These are phyloP conservation scores for Crithidia acanthocephali DNA, from an alignment of 208 protist genomes.

Conservation along the genomic window DNA sequence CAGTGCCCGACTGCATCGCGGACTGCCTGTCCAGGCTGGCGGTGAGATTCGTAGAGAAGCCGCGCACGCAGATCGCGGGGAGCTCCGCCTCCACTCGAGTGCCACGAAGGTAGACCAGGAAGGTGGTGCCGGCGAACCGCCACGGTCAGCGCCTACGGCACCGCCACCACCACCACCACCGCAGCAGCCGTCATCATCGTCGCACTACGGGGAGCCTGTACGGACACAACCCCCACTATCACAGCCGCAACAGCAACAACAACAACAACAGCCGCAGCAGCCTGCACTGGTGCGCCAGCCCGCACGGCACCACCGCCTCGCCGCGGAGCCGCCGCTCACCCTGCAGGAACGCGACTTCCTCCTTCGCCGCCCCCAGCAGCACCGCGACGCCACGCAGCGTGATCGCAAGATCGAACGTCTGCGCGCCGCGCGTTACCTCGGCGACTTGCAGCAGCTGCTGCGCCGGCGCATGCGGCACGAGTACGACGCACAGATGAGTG, in stretches of 20 bases:
- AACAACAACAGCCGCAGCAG: background rate
- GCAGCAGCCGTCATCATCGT: background rate
- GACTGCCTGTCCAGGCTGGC: background rate
- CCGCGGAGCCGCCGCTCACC: constrained; percentile 53
- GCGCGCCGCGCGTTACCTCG: constrained; percentile 69
- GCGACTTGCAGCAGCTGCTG: constrained; percentile 67
- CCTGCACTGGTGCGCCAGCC: background rate
- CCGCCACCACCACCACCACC: background rate
- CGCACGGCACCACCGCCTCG: background rate
- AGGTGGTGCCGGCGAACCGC: too few relatives aligned
- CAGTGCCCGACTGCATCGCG: constrained; percentile 3
- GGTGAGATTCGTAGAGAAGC: background rate
- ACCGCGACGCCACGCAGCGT: constrained; percentile 50
- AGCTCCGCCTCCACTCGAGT: background rate
- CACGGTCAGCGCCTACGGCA: background rate
- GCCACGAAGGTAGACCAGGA: background rate
- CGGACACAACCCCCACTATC: too few relatives aligned
- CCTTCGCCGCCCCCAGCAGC: constrained; percentile 51
- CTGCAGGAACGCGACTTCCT: constrained; percentile 53
- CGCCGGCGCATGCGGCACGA: constrained; percentile 67
- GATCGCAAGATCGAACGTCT: constrained; percentile 87
- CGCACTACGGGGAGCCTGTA: too few relatives aligned
- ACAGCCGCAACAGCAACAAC: background rate
- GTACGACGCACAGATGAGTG: constrained; percentile 54
- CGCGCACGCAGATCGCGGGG: background rate